Evolutionary conservation across 2,329 filamentous ascomycete species (phyloP).

Genomic region (Neopestalotiopsis clavispora): DNA sequence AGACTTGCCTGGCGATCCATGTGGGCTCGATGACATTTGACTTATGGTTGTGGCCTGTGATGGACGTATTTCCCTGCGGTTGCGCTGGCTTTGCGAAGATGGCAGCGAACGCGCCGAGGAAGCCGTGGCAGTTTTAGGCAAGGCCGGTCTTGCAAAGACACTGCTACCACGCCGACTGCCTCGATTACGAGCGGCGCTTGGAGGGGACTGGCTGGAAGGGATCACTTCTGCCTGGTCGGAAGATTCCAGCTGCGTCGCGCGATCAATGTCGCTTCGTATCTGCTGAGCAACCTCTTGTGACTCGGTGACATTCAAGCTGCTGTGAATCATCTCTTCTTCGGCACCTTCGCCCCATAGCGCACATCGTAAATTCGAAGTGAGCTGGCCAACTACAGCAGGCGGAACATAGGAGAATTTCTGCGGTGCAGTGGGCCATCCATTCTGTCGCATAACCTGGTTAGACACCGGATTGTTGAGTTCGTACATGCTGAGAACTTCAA

Average conservation of each 20-base stretch:
- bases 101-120: slow-evolving; percentile 15
- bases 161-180: slow-evolving; percentile 6
- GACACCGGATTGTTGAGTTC: slow-evolving; percentile 65
- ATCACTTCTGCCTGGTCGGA: slow-evolving; percentile 33
- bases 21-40: slow-evolving; percentile 34
- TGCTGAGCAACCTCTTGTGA: slow-evolving; percentile 60
- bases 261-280: slow-evolving; percentile 49
- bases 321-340: slow-evolving; percentile 23
- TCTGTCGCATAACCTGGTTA: slow-evolving; percentile 54
- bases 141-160: slow-evolving; percentile 16
- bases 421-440: slow-evolving; percentile 59
- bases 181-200: slow-evolving; percentile 20
- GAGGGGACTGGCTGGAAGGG: slow-evolving; percentile 36
- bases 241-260: slow-evolving; percentile 41
- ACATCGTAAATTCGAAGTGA: slow-evolving; percentile 62
- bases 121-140: slow-evolving; percentile 15
- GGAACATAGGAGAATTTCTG: slow-evolving; percentile 58
- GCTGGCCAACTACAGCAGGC: slow-evolving; percentile 60
- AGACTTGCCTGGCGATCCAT: slow-evolving; percentile 34
- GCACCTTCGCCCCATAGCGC: slow-evolving; percentile 48
- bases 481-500: slow-evolving; percentile 62
- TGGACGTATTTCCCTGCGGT: slow-evolving; percentile 32
- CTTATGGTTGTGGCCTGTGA: slow-evolving; percentile 52
- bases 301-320: slow-evolving; percentile 38
- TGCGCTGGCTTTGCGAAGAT: slow-evolving; percentile 23